These are phyloP conservation scores for Fusarium tricinctum DNA, from an alignment of 2,329 filamentous ascomycete genomes.

Conservation along the genomic window DNA sequence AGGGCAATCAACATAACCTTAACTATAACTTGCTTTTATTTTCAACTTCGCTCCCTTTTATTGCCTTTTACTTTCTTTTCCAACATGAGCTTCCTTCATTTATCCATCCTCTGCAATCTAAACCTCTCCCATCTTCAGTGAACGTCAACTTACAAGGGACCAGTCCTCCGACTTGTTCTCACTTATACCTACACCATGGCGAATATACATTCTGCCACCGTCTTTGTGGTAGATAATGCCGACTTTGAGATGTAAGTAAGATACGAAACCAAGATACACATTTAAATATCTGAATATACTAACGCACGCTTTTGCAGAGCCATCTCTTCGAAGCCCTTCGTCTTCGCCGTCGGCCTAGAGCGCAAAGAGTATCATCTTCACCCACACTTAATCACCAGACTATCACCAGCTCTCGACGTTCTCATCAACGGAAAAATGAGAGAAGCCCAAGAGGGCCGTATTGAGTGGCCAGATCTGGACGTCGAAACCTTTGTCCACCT, in stretches of 20 bases:
- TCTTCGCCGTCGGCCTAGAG: conserved; percentile 44
- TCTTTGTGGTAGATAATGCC: conserved; percentile 8
- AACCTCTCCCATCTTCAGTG: background rate
- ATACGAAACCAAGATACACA: too few species aligned
- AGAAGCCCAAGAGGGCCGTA: conserved; percentile 44
- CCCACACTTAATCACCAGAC: conserved; percentile 41
- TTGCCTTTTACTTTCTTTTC: too few species aligned
- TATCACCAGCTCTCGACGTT: conserved; percentile 43
- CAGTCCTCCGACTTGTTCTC: background rate
- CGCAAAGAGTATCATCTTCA: conserved; percentile 47
- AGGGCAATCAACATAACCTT: too few species aligned
- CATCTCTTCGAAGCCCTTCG: conserved; percentile 46
- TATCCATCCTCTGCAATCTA: background rate
- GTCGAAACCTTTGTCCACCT: conserved; percentile 50
- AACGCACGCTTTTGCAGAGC: conserved; percentile 22
- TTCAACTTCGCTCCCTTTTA: too few species aligned
- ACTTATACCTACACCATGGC: conserved; percentile 33
- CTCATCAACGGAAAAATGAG: conserved; percentile 48
- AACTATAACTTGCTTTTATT: too few species aligned
- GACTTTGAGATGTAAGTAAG: conserved; percentile 42
- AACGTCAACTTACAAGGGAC: background rate
- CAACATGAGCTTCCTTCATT: background rate
- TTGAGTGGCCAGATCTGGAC: conserved; percentile 46
- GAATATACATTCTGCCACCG: conserved; percentile 7
- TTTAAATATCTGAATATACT: background rate